phyloP scores from a whole-genome alignment of 805 yeast species.

The Spencermartinsiella europaea region DNA sequence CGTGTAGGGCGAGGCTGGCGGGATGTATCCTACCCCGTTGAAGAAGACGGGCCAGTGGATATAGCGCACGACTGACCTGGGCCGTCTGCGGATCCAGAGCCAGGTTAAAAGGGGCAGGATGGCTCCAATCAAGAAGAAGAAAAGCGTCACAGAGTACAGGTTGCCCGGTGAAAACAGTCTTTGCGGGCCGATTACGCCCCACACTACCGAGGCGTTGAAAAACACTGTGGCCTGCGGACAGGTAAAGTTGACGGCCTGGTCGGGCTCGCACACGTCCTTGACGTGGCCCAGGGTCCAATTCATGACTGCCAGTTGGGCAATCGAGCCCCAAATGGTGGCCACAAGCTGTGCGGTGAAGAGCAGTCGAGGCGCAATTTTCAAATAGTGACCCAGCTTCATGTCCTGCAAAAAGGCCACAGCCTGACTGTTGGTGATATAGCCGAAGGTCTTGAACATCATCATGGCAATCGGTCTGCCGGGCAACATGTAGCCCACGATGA shows the following conservation, averaged over 20 bases:
- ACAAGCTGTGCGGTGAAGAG: conserved; percentile 48
- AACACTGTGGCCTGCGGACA: conserved; percentile 45
- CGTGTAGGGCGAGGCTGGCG: conserved; percentile 71
- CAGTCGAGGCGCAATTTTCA: conserved; percentile 58
- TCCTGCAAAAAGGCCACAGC: conserved; percentile 51
- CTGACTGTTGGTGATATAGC: conserved; percentile 49
- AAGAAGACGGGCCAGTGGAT: conserved; percentile 68
- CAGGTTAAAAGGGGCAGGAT: conserved; percentile 40
- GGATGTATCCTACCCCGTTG: conserved; percentile 54
- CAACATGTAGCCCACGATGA: conserved; percentile 58
- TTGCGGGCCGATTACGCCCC: conserved; percentile 65
- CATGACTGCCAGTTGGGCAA: conserved; percentile 41
- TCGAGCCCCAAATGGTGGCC: conserved; percentile 41
- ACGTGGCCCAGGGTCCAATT: conserved; percentile 38
- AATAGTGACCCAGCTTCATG: conserved; percentile 60
- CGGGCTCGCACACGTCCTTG: conserved; percentile 39
- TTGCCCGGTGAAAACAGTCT: conserved; percentile 48
- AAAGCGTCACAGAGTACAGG: conserved; percentile 48
- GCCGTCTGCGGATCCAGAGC: conserved; percentile 35
- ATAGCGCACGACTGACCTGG: conserved; percentile 38
- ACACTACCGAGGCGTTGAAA: conserved; percentile 52
- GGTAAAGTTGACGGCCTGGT: conserved; percentile 42
- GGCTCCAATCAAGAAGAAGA: conserved; percentile 58
- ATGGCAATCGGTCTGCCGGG: conserved; percentile 60
- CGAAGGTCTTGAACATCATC: conserved; percentile 57